Evolutionary conservation across 441 rosid genomes (phyloP).

Genomic region (Erysimum cheiri): DNA sequence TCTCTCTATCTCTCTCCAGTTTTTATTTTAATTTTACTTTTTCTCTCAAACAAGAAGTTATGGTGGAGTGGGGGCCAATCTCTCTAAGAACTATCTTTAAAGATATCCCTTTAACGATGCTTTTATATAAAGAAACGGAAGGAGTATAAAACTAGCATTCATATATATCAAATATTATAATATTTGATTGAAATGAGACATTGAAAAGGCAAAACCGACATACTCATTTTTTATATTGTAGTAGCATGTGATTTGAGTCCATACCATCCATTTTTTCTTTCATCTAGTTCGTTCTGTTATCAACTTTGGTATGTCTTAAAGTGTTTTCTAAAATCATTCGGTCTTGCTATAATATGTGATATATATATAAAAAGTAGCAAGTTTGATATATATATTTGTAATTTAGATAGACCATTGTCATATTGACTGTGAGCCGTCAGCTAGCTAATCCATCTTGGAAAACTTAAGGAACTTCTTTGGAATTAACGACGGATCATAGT

Average conservation of each 20-base stretch:
- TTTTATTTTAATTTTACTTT: too few relatives aligned
- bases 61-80: too few relatives aligned
- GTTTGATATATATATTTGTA: conserved; percentile 12
- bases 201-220: conserved; percentile 67
- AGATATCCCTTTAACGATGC: too few relatives aligned
- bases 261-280: conserved; percentile 49
- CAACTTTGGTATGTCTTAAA: conserved; percentile 21
- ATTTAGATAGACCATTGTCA: background rate
- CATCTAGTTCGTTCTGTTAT: conserved; percentile 25
- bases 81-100: too few relatives aligned
- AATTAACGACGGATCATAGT: background rate
- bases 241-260: conserved; percentile 62
- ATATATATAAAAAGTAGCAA: background rate
- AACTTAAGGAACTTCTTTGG: background rate
- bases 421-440: background rate
- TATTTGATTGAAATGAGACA: conserved; percentile 18
- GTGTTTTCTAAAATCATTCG: conserved; percentile 6
- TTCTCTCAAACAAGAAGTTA: too few relatives aligned
- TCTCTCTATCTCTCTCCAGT: too few relatives aligned
- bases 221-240: conserved; percentile 55
- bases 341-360: conserved; percentile 8
- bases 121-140: too few relatives aligned
- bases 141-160: conserved; percentile 33
- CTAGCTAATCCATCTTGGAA: conserved; percentile 3
- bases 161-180: conserved; percentile 5